phyloP scores from a whole-genome alignment of 305 asterid species.

The Nicotiana rustica region DNA sequence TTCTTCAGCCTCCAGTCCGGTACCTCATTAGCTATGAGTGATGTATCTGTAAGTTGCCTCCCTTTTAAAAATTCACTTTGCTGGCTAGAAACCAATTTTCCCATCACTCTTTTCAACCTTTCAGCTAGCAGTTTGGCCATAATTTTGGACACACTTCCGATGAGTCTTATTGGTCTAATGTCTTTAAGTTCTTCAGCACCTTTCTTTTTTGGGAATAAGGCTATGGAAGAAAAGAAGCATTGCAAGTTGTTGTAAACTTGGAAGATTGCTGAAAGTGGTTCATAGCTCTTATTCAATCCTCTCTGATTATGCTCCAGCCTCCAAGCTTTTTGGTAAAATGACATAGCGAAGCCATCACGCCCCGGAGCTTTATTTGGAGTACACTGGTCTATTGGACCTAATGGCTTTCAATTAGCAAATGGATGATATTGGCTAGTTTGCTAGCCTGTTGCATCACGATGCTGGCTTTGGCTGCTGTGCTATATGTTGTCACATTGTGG shows the following conservation, averaged over 20 bases:
- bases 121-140: conserved; percentile 4
- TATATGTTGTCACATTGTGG: neutral
- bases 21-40: neutral
- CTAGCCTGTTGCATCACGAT: neutral
- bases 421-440: conserved; percentile 13
- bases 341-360: neutral
- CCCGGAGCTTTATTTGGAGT: neutral
- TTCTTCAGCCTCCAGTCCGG: neutral
- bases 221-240: neutral
- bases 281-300: conserved; percentile 1
- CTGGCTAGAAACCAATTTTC: neutral
- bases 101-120: neutral
- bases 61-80: neutral
- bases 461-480: neutral
- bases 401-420: neutral
- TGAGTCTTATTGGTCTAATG: conserved; percentile 6
- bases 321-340: neutral
- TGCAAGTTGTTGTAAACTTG: neutral
- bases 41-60: neutral
- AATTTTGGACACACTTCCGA: neutral
- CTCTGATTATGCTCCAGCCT: conserved; percentile 15
- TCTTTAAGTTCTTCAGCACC: neutral
- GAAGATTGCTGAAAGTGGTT: neutral
- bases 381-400: neutral
- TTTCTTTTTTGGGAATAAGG: neutral